Conservation (phyloP, 352 stramenopile genomes). For the Globisporangium acanthophoron region DNA sequence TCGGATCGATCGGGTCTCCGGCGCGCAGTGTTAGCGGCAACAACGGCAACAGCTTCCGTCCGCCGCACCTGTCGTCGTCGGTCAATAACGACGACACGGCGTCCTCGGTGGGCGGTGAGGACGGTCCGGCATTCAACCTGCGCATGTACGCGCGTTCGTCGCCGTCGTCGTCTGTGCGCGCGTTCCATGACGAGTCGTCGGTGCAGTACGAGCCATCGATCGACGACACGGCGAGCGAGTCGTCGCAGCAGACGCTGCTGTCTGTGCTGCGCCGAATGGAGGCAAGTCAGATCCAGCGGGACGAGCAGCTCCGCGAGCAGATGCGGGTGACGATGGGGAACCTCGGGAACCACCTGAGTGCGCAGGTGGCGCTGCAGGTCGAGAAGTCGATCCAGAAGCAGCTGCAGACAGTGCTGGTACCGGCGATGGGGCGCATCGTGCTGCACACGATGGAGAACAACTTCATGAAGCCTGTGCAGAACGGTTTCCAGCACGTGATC, state of each 20-base stretch:
- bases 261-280: slow-evolving; percentile 70
- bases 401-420: slow-evolving; percentile 73
- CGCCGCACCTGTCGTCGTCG: slow-evolving; percentile 1
- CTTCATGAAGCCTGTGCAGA: slow-evolving; percentile 83
- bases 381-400: slow-evolving; percentile 85
- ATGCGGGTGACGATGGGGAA: slow-evolving; percentile 56
- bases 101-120: slow-evolving; percentile 50
- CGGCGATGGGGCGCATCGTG: slow-evolving; percentile 81
- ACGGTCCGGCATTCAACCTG: slow-evolving; percentile 37
- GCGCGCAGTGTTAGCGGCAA: slow-evolving; percentile 14
- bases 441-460: slow-evolving; percentile 88
- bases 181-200: slow-evolving; percentile 73
- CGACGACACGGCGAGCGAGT: slow-evolving; percentile 55
- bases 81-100: slow-evolving; percentile 35
- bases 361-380: slow-evolving; percentile 58
- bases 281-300: slow-evolving; percentile 49
- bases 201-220: slow-evolving; percentile 64
- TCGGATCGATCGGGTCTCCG: slow-evolving; percentile 12
- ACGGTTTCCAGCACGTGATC: slow-evolving; percentile 72
- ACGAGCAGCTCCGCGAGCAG: slow-evolving; percentile 68
- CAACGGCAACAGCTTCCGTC: slow-evolving; percentile 1
- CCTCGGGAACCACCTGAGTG: slow-evolving; percentile 48
- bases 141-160: slow-evolving; percentile 69
- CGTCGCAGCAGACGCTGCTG: slow-evolving; percentile 51
- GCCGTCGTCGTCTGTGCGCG: slow-evolving; percentile 71